Percentiles rank a stretch among this genome's conserved stretches.
phyloP scores from a whole-genome alignment of 2,329 filamentous ascomycete genomes.

The Aspergillus fumigatus region DNA sequence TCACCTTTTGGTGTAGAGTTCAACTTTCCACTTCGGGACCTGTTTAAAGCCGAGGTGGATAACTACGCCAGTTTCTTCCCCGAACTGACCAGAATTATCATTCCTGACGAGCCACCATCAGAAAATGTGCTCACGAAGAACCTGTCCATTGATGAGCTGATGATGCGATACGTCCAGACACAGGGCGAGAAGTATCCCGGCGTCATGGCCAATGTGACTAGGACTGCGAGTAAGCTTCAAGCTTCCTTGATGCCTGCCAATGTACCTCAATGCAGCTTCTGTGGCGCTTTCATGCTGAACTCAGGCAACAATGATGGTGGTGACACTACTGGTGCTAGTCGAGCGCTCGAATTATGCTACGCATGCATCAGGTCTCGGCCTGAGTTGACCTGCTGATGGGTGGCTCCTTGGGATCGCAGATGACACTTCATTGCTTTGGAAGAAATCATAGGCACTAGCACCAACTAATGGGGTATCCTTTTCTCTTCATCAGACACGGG shows the following conservation, averaged over 20 bases:
- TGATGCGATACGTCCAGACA: constrained; percentile 80
- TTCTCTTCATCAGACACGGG: constrained; percentile 8
- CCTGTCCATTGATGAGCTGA: constrained; percentile 84
- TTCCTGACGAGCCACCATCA: constrained; percentile 36
- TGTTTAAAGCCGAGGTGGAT: constrained; percentile 74
- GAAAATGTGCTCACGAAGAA: constrained; percentile 45
- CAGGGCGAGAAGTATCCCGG: constrained; percentile 84
- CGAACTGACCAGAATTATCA: constrained; percentile 48
- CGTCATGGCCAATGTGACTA: constrained; percentile 91
- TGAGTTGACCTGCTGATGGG: constrained; percentile 18
- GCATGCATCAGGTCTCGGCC: constrained; percentile 41
- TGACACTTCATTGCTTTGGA: neutral
- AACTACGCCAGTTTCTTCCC: constrained; percentile 57
- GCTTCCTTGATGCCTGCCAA: constrained; percentile 30
- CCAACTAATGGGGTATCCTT: neutral
- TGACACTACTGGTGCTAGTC: constrained; percentile 50
- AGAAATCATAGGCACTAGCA: neutral
- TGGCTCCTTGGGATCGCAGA: neutral
- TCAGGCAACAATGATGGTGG: constrained; percentile 48
- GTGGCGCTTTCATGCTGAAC: constrained; percentile 62
- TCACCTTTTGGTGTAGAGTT: constrained; percentile 56
- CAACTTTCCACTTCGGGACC: constrained; percentile 78
- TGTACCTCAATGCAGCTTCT: constrained; percentile 57
- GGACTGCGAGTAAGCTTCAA: constrained; percentile 79
- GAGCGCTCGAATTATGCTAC: constrained; percentile 41